A percentile compares a stretch with the other conserved stretches of the same genome.
Evolutionary conservation across 805 yeast species (phyloP).

Genomic region (Clavispora asparagi): DNA sequence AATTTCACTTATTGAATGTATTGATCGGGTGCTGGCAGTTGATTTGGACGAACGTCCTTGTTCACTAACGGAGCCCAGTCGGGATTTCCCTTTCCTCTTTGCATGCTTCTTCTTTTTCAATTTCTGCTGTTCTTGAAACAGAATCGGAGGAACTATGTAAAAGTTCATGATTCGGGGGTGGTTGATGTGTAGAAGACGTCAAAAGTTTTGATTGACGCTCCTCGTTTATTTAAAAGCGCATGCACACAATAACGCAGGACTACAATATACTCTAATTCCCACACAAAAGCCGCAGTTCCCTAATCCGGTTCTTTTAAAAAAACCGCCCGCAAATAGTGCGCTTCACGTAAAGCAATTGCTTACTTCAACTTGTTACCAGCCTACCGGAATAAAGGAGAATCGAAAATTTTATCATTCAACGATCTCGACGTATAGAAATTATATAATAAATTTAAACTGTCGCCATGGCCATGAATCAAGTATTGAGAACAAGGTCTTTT

Average conservation of each 20-base stretch:
- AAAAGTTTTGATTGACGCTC: background rate
- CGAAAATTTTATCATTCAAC: too few species aligned
- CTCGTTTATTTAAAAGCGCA: background rate
- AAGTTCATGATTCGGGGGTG: conserved; percentile 25
- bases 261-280: background rate
- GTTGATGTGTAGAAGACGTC: background rate
- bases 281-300: too few species aligned
- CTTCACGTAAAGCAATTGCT: too few species aligned
- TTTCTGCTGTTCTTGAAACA: conserved; percentile 39
- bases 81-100: background rate
- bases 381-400: too few species aligned
- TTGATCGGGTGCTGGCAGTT: background rate
- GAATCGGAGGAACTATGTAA: conserved; percentile 34
- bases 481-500: too few species aligned
- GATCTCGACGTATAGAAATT: too few species aligned
- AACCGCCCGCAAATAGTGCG: too few species aligned
- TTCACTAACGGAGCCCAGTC: background rate
- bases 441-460: too few species aligned
- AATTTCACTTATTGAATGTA: background rate
- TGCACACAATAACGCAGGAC: background rate
- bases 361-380: too few species aligned
- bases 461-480: too few species aligned
- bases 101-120: conserved; percentile 17
- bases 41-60: background rate
- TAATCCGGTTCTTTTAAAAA: too few species aligned